These are phyloP conservation scores for Trichoderma polysporum DNA, from an alignment of 2,329 filamentous ascomycete species.

Conservation along the genomic window DNA sequence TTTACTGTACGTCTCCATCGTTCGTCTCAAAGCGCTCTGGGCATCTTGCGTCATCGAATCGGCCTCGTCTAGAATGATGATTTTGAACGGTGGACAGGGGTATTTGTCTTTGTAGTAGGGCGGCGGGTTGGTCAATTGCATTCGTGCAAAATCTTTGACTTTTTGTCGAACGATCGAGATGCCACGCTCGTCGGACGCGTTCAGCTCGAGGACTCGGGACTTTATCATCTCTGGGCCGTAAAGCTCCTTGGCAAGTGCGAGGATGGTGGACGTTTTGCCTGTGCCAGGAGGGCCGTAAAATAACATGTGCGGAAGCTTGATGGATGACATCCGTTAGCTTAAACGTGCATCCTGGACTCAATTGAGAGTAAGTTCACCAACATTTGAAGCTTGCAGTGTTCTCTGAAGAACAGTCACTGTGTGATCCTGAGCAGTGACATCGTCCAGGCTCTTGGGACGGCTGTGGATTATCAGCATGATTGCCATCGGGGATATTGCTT, in stretches of 20 bases:
- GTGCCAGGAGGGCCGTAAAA: conserved; percentile 98
- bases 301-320: conserved; percentile 88
- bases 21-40: conserved; percentile 85
- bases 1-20: conserved; percentile 97
- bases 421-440: conserved; percentile 97
- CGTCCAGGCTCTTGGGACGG: conserved; percentile 87
- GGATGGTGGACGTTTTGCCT: conserved; percentile 95
- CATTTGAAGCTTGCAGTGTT: conserved; percentile 91
- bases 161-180: conserved; percentile 97
- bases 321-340: conserved; percentile 9
- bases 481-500: not conserved
- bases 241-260: conserved; percentile 94
- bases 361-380: conserved; percentile 38
- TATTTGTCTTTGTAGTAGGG: conserved; percentile 68
- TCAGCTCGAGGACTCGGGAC: conserved; percentile 94
- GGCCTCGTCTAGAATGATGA: conserved; percentile 96
- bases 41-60: conserved; percentile 99
- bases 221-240: conserved; percentile 94
- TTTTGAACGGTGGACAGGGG: conserved; percentile 97
- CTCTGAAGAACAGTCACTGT: conserved; percentile 90
- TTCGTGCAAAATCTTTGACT: conserved; percentile 96
- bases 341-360: not conserved
- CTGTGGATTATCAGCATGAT: conserved; percentile 50
- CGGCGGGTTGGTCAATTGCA: conserved; percentile 84
- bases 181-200: conserved; percentile 97